phyloP scores from a whole-genome alignment of 345 rosid species.

The Eucalyptus victrix region DNA sequence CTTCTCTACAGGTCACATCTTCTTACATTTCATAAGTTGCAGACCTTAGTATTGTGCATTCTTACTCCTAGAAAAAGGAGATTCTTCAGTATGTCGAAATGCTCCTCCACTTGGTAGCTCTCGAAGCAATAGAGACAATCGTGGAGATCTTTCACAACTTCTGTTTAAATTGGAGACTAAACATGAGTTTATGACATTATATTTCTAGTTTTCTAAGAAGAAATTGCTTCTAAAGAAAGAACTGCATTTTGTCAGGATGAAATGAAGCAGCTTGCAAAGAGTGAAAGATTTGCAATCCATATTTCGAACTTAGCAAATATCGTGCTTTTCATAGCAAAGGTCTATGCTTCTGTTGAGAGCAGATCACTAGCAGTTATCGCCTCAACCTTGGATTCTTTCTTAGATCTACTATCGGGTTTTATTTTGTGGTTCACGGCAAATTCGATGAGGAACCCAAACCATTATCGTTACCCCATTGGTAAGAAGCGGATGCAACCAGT shows the following conservation, averaged over 20 bases:
- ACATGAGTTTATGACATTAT: neutral
- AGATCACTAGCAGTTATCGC: slow-evolving; percentile 75
- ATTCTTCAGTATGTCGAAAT: too few species aligned
- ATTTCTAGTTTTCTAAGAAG: neutral
- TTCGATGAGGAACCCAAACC: slow-evolving; percentile 70
- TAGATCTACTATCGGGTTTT: slow-evolving; percentile 77
- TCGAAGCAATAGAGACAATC: too few species aligned
- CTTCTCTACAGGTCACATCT: neutral
- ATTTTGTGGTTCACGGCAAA: slow-evolving; percentile 76
- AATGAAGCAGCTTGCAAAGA: slow-evolving; percentile 46
- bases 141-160: too few species aligned
- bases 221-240: neutral
- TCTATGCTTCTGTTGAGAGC: slow-evolving; percentile 62
- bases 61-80: too few species aligned
- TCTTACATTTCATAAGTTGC: neutral
- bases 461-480: slow-evolving; percentile 63
- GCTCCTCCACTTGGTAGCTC: too few species aligned
- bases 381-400: slow-evolving; percentile 70
- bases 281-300: slow-evolving; percentile 52
- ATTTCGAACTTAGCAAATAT: slow-evolving; percentile 48
- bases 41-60: neutral
- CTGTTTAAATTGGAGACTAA: too few species aligned
- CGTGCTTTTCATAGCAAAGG: slow-evolving; percentile 62
- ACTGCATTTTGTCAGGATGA: slow-evolving; percentile 27
- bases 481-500: slow-evolving; percentile 85